These are phyloP conservation scores for Purpureocillium lavendulum DNA, from an alignment of 2,329 filamentous ascomycete species.

Conservation along the genomic window DNA sequence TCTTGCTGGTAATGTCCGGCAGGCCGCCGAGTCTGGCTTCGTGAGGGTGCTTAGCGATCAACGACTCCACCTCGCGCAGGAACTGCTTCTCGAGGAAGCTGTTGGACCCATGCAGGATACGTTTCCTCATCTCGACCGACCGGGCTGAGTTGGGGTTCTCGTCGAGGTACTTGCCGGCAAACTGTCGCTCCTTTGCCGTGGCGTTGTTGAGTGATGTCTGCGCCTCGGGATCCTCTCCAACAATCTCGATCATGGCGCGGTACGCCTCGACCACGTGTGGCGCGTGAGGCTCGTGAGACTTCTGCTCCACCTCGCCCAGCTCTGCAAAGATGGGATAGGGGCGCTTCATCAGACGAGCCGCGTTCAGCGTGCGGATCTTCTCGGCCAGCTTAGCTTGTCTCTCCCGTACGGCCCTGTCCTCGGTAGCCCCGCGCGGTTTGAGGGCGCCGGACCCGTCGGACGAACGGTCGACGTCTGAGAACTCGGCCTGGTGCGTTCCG, in stretches of 20 bases:
- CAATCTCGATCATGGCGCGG: constrained; percentile 69
- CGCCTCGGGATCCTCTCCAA: constrained; percentile 59
- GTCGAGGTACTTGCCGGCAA: constrained; percentile 68
- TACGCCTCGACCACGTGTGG: constrained; percentile 77
- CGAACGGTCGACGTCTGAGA: constrained; percentile 59
- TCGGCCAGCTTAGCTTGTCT: constrained; percentile 77
- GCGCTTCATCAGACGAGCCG: constrained; percentile 55
- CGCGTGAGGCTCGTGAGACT: constrained; percentile 61
- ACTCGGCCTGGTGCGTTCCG: constrained; percentile 54
- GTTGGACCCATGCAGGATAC: constrained; percentile 73
- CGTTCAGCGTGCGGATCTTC: constrained; percentile 72
- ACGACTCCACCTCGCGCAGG: constrained; percentile 64
- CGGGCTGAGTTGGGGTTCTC: constrained; percentile 57
- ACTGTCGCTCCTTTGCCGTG: constrained; percentile 67
- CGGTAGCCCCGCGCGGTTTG: constrained; percentile 39
- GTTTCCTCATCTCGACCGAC: constrained; percentile 62
- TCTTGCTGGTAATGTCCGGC: constrained; percentile 80
- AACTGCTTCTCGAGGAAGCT: constrained; percentile 75
- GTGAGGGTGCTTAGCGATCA: constrained; percentile 74
- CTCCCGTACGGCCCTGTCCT: constrained; percentile 70
- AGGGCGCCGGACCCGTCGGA: constrained; percentile 37
- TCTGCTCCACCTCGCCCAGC: constrained; percentile 65
- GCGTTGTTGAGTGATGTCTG: constrained; percentile 51
- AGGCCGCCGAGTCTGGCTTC: constrained; percentile 86
- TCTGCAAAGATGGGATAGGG: constrained; percentile 69